Base-by-base conservation (phyloP, 2,329 filamentous ascomycete genomes). In the Cercospora sesami region DNA sequence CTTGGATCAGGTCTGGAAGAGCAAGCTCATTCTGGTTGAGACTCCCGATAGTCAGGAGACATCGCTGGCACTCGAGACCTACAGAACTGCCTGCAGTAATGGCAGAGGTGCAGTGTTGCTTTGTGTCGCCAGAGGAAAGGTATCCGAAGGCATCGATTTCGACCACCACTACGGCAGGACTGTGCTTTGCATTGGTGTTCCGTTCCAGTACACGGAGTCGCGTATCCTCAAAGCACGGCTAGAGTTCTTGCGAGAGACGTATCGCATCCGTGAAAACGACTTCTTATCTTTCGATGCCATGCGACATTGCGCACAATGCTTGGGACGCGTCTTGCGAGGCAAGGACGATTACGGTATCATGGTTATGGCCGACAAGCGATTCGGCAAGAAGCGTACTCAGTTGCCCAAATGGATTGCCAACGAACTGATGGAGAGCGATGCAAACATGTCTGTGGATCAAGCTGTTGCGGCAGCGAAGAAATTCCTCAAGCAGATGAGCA, bases 301-400 rank as follows among this genome's bases (percentile, higher is more conserved):
- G 94, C 89, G 95, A n/a, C 95, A 99, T 78, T 95, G 95, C 14
- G 94, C 95, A 0, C 95, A 99, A 78, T 99, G 95, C 76, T 84
- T 99, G 1, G 96, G 95, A 14, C 94, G 95, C 78, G 95, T 99
- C 53, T 83, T 99, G 70, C 87, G 95, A 75, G 95, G 95, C 26
- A 99, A 99, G 79, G 96, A 99, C 77, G 95, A 99, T 80, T 99
- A 99, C 79, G 95, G 95, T n/a, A 92, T 99, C 83, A 99, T 99
- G 95, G 94, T 99, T 4, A 85, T 99, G 30, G 95, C 96, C 2
- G 95, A 99, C 79, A 90, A 92, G 51, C 89, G 95, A 18, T 99
- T 97, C 80, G 90, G 93, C 78, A 96, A 95, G 82, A 98, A 98
- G 81, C 86, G 93, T 42, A 85, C 81, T 3, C 96, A 99, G 80